These are phyloP conservation scores for Penicillium sp. DNA, from an alignment of 2,329 filamentous ascomycete species.

Conservation along the genomic window DNA sequence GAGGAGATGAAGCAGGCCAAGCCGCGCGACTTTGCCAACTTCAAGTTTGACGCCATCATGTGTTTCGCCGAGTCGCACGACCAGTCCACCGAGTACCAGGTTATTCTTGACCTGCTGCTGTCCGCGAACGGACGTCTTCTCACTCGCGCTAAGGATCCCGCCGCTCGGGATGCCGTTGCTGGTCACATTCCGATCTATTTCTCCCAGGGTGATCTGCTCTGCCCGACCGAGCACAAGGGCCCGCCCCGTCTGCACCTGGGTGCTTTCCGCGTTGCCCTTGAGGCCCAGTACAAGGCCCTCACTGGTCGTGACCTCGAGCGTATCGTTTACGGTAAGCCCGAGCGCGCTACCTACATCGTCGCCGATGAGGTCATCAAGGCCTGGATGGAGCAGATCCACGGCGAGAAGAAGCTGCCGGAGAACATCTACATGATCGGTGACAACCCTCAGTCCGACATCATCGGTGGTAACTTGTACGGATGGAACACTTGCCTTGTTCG, in stretches of 20 bases:
- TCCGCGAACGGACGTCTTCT: constrained; percentile 68
- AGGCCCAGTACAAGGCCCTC: constrained; percentile 68
- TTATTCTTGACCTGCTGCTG: constrained; percentile 74
- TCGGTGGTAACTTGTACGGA: constrained; percentile 78
- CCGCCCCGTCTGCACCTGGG: constrained; percentile 72
- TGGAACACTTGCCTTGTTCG: constrained; percentile 81
- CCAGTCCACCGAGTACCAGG: constrained; percentile 75
- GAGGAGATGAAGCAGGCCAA: constrained; percentile 69
- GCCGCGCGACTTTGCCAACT: constrained; percentile 72
- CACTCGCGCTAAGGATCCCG: constrained; percentile 68
- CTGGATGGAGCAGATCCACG: constrained; percentile 78
- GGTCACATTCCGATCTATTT: constrained; percentile 76
- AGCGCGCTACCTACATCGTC: constrained; percentile 75
- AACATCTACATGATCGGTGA: constrained; percentile 80
- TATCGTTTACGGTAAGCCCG: constrained; percentile 76
- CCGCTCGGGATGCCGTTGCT: constrained; percentile 43
- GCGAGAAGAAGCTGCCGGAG: constrained; percentile 68
- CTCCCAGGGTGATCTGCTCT: constrained; percentile 67
- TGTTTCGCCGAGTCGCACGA: constrained; percentile 76
- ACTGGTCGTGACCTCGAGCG: constrained; percentile 73
- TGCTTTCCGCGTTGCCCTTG: constrained; percentile 72
- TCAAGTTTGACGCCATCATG: constrained; percentile 74
- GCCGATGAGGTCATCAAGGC: constrained; percentile 72
- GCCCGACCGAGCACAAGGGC: constrained; percentile 67
- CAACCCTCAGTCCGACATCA: constrained; percentile 74